Conservation (phyloP, 2,329 filamentous ascomycete genomes). For the Hypoxylon rubiginosum region DNA sequence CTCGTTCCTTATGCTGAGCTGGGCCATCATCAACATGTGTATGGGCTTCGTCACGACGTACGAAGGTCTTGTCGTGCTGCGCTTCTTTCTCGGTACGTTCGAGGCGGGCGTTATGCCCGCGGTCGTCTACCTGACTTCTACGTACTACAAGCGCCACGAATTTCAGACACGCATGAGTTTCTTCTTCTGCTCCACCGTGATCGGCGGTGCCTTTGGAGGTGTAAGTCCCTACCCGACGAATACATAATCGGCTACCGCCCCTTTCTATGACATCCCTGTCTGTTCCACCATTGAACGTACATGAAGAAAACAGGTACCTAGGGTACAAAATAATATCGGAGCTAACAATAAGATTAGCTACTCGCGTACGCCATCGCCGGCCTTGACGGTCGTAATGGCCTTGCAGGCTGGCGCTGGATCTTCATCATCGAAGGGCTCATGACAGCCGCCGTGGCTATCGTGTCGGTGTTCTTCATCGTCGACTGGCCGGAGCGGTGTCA, state of each 20-base stretch:
- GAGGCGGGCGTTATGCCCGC: constrained; percentile 63
- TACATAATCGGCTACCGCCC: neutral
- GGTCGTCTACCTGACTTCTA: constrained; percentile 61
- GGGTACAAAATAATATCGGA: too few relatives aligned
- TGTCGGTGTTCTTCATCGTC: constrained; percentile 59
- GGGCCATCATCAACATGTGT: constrained; percentile 62
- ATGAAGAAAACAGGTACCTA: neutral
- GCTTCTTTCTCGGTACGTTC: constrained; percentile 60
- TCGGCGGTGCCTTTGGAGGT: constrained; percentile 60
- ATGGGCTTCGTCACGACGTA: constrained; percentile 61
- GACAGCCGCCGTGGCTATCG: constrained; percentile 52
- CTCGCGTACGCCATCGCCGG: constrained; percentile 63
- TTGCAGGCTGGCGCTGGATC: constrained; percentile 65
- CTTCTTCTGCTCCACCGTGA: constrained; percentile 59
- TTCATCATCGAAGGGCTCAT: constrained; percentile 58
- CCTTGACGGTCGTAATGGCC: constrained; percentile 58
- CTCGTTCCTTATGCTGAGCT: constrained; percentile 57
- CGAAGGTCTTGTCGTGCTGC: constrained; percentile 56
- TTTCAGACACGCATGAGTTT: constrained; percentile 61
- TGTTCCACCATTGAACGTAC: neutral
- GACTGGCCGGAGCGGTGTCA: constrained; percentile 64
- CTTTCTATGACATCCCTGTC: neutral
- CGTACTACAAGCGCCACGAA: constrained; percentile 65
- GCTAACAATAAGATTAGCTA: constrained; percentile 47
- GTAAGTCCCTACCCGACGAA: constrained; percentile 41